Conservation (phyloP, 768 basidiomycete genomes). For the Austroboletus eburneus region DNA sequence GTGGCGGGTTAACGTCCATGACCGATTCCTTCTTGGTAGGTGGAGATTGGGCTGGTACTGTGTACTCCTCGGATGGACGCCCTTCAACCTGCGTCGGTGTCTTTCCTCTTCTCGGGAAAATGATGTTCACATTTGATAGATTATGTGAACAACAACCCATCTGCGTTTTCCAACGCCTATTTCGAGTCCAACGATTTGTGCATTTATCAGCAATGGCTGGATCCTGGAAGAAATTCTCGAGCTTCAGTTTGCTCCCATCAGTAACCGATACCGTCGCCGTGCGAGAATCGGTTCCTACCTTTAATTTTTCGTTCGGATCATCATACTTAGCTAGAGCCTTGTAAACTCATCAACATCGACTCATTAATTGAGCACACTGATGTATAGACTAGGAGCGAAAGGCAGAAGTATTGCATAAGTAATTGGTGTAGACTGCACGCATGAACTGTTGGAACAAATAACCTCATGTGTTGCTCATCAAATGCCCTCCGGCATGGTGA, state of each 20-base stretch:
- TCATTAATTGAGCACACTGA: too few relatives aligned
- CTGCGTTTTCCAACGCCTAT: constrained; percentile 15
- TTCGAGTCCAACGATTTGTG: constrained; percentile 23
- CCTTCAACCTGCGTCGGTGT: constrained; percentile 28
- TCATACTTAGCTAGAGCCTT: too few relatives aligned
- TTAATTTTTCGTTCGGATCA: too few relatives aligned
- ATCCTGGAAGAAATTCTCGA: background rate
- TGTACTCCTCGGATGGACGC: constrained; percentile 17
- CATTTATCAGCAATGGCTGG: constrained; percentile 13
- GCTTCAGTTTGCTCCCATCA: background rate
- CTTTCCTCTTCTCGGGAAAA: background rate
- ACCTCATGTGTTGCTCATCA: too few relatives aligned
- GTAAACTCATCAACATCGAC: too few relatives aligned
- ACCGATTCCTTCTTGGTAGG: constrained; percentile 8
- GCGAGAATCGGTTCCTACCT: too few relatives aligned
- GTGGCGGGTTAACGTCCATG: background rate
- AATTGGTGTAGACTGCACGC: too few relatives aligned
- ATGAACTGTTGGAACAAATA: too few relatives aligned
- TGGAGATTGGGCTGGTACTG: constrained; percentile 28
- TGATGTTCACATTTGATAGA: constrained; percentile 37
- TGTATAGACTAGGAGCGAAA: too few relatives aligned
- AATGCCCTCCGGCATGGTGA: too few relatives aligned
- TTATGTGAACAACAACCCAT: constrained; percentile 41
- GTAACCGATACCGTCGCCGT: too few relatives aligned
- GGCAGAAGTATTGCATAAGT: too few relatives aligned